These are phyloP conservation scores for Suillus occidentalis DNA, from an alignment of 768 basidiomycete genomes.

Conservation along the genomic window DNA sequence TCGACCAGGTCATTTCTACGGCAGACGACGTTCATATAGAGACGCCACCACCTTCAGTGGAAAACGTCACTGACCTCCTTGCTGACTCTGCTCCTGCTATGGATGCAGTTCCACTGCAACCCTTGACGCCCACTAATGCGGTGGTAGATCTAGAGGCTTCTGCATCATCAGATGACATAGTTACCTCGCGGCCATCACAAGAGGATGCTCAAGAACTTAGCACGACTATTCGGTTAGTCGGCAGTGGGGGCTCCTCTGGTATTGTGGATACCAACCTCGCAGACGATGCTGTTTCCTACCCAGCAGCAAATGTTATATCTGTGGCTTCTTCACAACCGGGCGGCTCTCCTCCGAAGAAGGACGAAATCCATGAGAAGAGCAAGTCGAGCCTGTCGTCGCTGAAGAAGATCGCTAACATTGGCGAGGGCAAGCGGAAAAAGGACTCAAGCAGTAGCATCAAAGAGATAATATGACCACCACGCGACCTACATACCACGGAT, in stretches of 20 bases:
- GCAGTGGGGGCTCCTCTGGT: conserved; percentile 44
- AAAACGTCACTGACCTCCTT: conserved; percentile 51
- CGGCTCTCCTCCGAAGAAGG: conserved; percentile 28
- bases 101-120: conserved; percentile 31
- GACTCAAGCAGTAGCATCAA: conserved; percentile 53
- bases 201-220: conserved; percentile 29
- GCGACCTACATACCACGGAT: conserved; percentile 7
- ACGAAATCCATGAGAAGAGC: conserved; percentile 49
- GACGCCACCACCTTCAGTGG: conserved; percentile 13
- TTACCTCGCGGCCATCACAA: conserved; percentile 10
- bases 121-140: conserved; percentile 24
- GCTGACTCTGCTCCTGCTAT: conserved; percentile 41
- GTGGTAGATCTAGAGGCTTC: conserved; percentile 9
- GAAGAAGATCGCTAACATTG: conserved; percentile 47
- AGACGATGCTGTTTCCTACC: conserved; percentile 33
- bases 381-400: conserved; percentile 53
- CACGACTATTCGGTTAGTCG: conserved; percentile 59
- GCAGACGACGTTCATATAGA: conserved; percentile 6
- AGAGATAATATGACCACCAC: conserved; percentile 31
- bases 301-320: conserved; percentile 40
- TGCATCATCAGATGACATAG: conserved; percentile 14
- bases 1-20: conserved; percentile 10
- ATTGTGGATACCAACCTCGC: conserved; percentile 30
- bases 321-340: conserved; percentile 36
- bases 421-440: conserved; percentile 50